phyloP scores from a whole-genome alignment of 352 stramenopile genomes.

The Globisporangium spinosum region DNA sequence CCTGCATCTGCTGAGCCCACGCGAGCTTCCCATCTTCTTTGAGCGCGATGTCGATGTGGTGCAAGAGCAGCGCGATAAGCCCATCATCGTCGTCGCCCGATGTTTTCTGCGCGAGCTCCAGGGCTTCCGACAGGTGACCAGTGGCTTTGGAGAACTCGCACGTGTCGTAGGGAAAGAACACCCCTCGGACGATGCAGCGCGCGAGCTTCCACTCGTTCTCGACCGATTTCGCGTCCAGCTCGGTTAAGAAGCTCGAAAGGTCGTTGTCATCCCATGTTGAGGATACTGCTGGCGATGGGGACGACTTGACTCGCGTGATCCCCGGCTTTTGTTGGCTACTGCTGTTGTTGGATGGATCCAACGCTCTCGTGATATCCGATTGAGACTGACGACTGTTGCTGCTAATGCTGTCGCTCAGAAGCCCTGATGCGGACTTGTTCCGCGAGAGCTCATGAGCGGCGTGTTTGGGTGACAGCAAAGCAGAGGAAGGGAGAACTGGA shows the following conservation, averaged over 20 bases:
- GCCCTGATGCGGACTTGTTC: constrained; percentile 11
- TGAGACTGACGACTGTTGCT: neutral
- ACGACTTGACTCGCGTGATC: neutral
- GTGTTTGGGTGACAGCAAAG: neutral
- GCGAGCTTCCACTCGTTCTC: constrained; percentile 34
- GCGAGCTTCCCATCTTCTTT: constrained; percentile 48
- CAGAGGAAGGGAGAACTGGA: neutral
- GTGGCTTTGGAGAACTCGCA: constrained; percentile 31
- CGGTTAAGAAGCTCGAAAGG: constrained; percentile 61
- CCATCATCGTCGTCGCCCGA: constrained; percentile 8
- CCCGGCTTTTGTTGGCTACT: neutral
- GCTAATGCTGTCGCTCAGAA: neutral
- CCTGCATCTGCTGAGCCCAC: constrained; percentile 41
- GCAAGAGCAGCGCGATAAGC: constrained; percentile 46
- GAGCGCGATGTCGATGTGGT: constrained; percentile 68
- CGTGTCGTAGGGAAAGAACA: constrained; percentile 52
- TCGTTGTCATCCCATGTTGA: constrained; percentile 33
- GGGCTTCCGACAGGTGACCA: constrained; percentile 33
- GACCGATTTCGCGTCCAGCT: constrained; percentile 43
- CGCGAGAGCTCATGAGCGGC: constrained; percentile 1
- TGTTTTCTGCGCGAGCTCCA: constrained; percentile 28
- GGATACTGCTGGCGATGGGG: neutral
- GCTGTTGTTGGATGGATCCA: neutral
- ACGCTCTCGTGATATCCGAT: too few relatives aligned
- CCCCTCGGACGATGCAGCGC: constrained; percentile 34